Base-by-base conservation (phyloP, 192 early-diverging fungal species). In the Linderina pennispora region DNA sequence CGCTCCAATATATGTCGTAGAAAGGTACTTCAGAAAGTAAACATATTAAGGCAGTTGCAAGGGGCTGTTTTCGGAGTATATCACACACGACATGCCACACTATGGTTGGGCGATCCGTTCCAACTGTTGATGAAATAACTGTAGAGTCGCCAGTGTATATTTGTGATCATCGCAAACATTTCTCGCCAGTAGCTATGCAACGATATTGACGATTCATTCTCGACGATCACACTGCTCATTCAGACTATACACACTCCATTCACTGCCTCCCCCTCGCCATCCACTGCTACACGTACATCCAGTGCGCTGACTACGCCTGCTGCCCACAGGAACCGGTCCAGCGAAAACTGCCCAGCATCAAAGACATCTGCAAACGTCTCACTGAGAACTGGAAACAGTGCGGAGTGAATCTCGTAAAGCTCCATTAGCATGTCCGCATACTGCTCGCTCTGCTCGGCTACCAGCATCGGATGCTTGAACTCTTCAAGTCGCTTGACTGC, bases 261-360 rank as follows among this genome's bases (percentile, higher is more conserved):
- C 14, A 62, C 25, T 1, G 31, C 50, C 32, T 15, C 3, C 37
- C 21, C 48, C n/a, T 34, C 21, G 18, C 50, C 31, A 9, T 36
- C 28, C 0, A 50, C 40, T 2, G 53, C 54, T 16, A 62, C 42
- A 2, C 22, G 25, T 14, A 62, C 28, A 14, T 34, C 37, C 43
- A 58, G 58, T 22, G 58, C 28, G 41, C 62, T 59, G 38, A 62
- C 55, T 16, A 70, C 22, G 14, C 59, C 66, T 18, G 57, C 57
- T 0, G 68, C 68, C 68, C 68, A 72, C 46, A 72, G n/a, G 32
- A 72, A 72, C 28, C 45, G 22, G 23, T 65, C 62, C 9, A 42
- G 22, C 0, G 68, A 43, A 23, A 65, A 72, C 11, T 31, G 14
- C 10, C 41, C 48, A 1, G 36, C 23, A 1, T 53, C 49, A 9